phyloP scores from a whole-genome alignment of 2,329 filamentous ascomycete genomes.

The Fusarium brevicatenulatum region DNA sequence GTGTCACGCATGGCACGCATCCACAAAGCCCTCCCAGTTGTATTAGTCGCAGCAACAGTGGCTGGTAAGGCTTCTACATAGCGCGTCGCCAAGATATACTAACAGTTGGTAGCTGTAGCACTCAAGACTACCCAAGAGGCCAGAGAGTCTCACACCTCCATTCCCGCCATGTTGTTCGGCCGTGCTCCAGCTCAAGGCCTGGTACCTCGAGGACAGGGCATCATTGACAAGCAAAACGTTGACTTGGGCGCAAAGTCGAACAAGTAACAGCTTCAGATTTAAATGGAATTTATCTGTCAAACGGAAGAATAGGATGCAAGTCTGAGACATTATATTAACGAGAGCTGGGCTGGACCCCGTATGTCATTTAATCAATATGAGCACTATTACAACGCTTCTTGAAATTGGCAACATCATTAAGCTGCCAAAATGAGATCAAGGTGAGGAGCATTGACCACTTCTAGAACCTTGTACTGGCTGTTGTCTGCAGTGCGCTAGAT shows the following conservation, averaged over 20 bases:
- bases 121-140: slow-evolving; percentile 22
- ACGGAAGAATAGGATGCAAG: not conserved
- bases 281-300: not conserved
- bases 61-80: slow-evolving; percentile 4
- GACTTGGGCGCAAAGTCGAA: not conserved
- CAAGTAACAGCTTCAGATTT: not conserved
- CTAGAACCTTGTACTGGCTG: not conserved
- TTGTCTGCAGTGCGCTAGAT: not conserved
- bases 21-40: slow-evolving; percentile 24
- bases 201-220: slow-evolving; percentile 11
- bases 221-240: not conserved
- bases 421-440: not conserved
- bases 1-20: slow-evolving; percentile 31
- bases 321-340: not conserved
- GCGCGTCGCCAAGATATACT: not conserved
- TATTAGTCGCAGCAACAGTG: slow-evolving; percentile 18
- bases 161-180: not conserved
- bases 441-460: not conserved
- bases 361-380: not conserved
- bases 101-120: slow-evolving; percentile 14
- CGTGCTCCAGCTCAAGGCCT: slow-evolving; percentile 1
- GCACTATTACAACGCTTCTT: too few species aligned
- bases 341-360: not conserved
- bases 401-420: not conserved
- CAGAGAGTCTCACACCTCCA: not conserved